Percentiles rank a stretch among this genome's conserved stretches.
These are phyloP conservation scores for Vaccinium corymbosum DNA, from an alignment of 148 eudicot species.

Conservation along the genomic window DNA sequence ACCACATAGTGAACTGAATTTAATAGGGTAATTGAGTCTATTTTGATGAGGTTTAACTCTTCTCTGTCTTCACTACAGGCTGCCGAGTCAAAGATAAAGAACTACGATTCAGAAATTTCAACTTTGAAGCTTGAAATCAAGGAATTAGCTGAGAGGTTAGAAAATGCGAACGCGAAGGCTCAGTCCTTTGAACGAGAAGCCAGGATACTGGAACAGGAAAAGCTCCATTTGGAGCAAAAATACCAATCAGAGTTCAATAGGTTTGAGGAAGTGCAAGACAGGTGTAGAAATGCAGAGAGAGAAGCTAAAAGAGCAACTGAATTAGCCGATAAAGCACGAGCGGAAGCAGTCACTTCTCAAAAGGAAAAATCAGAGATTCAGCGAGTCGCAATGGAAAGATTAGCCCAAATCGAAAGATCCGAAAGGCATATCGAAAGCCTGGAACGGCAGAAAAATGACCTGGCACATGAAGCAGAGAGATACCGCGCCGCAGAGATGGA, in stretches of 20 bases:
- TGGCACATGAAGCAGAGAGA: constrained; percentile 48
- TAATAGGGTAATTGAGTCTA: background rate
- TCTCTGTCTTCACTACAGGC: constrained; percentile 35
- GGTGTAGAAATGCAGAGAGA: constrained; percentile 76
- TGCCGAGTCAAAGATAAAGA: constrained; percentile 70
- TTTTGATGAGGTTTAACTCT: background rate
- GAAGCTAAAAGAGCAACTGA: constrained; percentile 87
- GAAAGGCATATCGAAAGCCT: constrained; percentile 68
- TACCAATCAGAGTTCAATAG: constrained; percentile 62
- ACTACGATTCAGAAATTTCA: constrained; percentile 50
- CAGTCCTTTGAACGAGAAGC: constrained; percentile 83
- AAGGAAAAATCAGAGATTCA: constrained; percentile 68
- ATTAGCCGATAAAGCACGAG: constrained; percentile 74
- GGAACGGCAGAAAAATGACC: constrained; percentile 54
- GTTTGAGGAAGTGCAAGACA: constrained; percentile 77
- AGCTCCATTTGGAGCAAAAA: constrained; percentile 71
- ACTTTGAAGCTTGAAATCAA: constrained; percentile 46
- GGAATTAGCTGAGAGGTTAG: constrained; percentile 56
- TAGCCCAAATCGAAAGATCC: constrained; percentile 72
- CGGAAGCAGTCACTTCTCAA: constrained; percentile 70
- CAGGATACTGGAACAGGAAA: constrained; percentile 71
- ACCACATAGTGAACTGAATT: background rate
- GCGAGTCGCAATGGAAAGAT: constrained; percentile 68
- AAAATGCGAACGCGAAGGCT: constrained; percentile 47
- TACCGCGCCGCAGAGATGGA: constrained; percentile 58